Evolutionary conservation across 148 eudicot species (phyloP).

Genomic region (Fagopyrum esculentum): DNA sequence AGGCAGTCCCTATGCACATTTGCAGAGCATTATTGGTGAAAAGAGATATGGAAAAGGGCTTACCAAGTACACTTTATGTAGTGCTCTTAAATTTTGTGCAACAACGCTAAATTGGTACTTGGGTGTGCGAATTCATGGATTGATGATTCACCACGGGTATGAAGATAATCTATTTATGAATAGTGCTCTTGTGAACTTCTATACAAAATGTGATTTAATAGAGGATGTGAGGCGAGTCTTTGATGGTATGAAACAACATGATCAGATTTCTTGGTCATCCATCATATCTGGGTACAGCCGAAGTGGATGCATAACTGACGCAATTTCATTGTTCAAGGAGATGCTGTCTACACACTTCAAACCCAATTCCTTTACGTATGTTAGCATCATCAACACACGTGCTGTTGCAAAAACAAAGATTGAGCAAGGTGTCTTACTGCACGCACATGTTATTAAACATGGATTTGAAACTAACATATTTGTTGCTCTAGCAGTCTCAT

Average conservation of each 20-base stretch:
- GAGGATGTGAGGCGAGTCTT: conserved; percentile 34
- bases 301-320: conserved; percentile 21
- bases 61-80: conserved; percentile 30
- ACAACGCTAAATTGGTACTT: conserved; percentile 20
- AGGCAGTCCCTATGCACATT: neutral
- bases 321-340: conserved; percentile 27
- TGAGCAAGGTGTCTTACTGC: conserved; percentile 26
- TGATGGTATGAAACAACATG: conserved; percentile 31
- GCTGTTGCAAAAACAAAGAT: conserved; percentile 15
- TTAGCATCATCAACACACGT: conserved; percentile 26
- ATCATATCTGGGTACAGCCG: conserved; percentile 33
- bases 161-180: conserved; percentile 27
- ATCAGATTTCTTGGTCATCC: conserved; percentile 41
- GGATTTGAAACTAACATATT: conserved; percentile 25
- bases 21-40: neutral
- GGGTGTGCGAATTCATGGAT: conserved; percentile 35
- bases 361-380: conserved; percentile 43
- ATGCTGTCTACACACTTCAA: conserved; percentile 22
- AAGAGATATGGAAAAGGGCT: conserved; percentile 14
- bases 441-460: conserved; percentile 31
- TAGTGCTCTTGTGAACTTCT: conserved; percentile 35
- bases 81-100: conserved; percentile 27
- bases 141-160: conserved; percentile 23
- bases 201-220: conserved; percentile 26
- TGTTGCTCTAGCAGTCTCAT: conserved; percentile 25